Base-by-base conservation (phyloP, 2,329 filamentous ascomycete genomes). In the Ambrosiella beaveri region DNA sequence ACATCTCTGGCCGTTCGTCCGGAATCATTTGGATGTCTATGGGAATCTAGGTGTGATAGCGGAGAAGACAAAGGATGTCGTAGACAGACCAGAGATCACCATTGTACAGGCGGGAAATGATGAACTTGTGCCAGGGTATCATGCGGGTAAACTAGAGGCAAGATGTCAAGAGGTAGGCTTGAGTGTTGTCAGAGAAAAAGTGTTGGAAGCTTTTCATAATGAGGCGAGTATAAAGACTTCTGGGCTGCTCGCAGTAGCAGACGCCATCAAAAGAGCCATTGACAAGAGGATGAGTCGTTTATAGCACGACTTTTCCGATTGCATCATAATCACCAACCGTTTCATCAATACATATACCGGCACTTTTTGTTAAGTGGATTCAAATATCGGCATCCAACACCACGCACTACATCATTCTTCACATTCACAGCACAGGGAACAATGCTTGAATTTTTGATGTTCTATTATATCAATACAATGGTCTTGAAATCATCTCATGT, bases 1-100 rank as follows among this genome's bases (percentile, higher is more conserved):
- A 52, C 81, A 90, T 65, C 73, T 91, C 0, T 80, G 81, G 74
- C 84, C 83, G 0, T 89, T 90, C 65, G 72, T 90, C 9, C 75
- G 84, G 63, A 89, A 77, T 61, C 76, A 79, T 45, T 68, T 82
- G 40, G 75, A 82, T 62, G 80, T 73, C 62, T 75, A 69, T 70
- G 65, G 69, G 57, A 80, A 80, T 61, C 62, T 82, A 37, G 71
- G 67, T 2, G 56, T 41, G 9, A 36, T 54, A n/a, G 50, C 66
- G 36, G 72, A 70, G n/a, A 63, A 63, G 5, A 64, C 68, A 63
- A 59, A 63, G 59, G 55, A 63, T 62, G 57, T 64, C 61, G 62
- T 8, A 41, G 17, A 47, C 9, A 17, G 1, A 12, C 74, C 74
- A 0, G 65, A 64, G 4, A 64, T 79, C 1, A 71, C 75, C 53